Base-by-base conservation (phyloP, 495 filamentous ascomycete genomes). In the Talaromyces adpressus region DNA sequence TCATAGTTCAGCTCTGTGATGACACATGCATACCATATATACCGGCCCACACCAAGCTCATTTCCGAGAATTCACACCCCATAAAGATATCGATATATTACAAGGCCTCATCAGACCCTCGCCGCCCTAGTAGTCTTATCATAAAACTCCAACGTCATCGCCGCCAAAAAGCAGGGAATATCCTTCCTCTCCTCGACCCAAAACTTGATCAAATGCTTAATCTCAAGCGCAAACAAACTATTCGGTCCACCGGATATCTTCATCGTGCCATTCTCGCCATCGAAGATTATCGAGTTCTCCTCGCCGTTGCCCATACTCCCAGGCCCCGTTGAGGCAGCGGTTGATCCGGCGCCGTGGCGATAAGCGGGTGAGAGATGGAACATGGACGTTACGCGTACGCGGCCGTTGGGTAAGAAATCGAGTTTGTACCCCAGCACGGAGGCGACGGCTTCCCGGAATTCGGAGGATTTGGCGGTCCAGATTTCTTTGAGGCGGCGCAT, bases 261-360 rank as follows among this genome's bases (percentile, higher is more conserved):
- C 94, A 98, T 98, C 23, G 91, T 97, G 27, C 94, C 86, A 65
- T 89, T 89, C 74, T 98, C 93, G 23, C 93, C 95, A 77, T 99
- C 94, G 75, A 99, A 98, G 1, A 97, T 85, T 64, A 99, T 96
- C 56, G 88, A 91, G 65, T 93, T 95, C 64, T 83, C 82, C 66
- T 77, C 79, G 4, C 73, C 79, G 49, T 77, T 73, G 61, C 81
- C 91, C 90, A 72, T 90, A 83, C 71, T 83, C 52, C 77, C 84
- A 61, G 75, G 72, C 0, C 77, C 78, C 3, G 56, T 18, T 3
- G 56, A 36, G 29, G 56, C 29, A 30, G 6, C 14, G 4, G 56
- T 18, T 32, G 56, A 25, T 22, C 73, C 64, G 70, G 90, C 87
- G 49, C 84, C 86, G 45, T 84, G 85, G 14, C 78, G 68, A 62